Conservation (phyloP, 495 filamentous ascomycete genomes). For the Podospora tetraspora region DNA sequence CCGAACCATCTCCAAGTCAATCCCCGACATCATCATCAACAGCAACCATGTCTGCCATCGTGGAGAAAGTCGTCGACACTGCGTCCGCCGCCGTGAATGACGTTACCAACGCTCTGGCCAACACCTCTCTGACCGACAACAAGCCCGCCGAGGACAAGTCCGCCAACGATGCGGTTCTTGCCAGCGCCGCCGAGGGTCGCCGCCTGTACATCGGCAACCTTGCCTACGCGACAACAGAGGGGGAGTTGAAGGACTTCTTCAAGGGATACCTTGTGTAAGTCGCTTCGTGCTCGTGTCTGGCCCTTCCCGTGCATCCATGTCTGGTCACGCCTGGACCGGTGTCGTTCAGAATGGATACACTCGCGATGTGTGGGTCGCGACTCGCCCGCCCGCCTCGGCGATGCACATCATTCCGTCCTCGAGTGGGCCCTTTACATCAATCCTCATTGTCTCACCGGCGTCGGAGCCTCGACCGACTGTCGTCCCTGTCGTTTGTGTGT, state of each 20-base stretch:
- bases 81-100: conserved; percentile 68
- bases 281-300: background rate
- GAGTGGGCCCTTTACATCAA: background rate
- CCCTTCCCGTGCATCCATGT: conserved; percentile 5
- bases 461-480: background rate
- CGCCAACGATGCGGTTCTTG: conserved; percentile 81
- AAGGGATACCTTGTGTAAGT: conserved; percentile 96
- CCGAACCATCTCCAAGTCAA: conserved; percentile 30
- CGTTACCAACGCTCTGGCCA: conserved; percentile 79
- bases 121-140: conserved; percentile 56
- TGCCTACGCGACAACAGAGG: conserved; percentile 99
- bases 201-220: conserved; percentile 99
- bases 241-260: conserved; percentile 99
- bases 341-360: conserved; percentile 1
- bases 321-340: background rate
- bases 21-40: conserved; percentile 30
- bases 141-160: conserved; percentile 45
- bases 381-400: background rate
- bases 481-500: background rate
- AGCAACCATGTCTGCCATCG: conserved; percentile 56
- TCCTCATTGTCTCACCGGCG: background rate
- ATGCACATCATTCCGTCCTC: background rate
- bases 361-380: background rate
- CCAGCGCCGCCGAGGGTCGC: conserved; percentile 96
- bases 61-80: conserved; percentile 55